Conservation (phyloP, 2,329 filamentous ascomycete species). For the Colletotrichum cereale region DNA sequence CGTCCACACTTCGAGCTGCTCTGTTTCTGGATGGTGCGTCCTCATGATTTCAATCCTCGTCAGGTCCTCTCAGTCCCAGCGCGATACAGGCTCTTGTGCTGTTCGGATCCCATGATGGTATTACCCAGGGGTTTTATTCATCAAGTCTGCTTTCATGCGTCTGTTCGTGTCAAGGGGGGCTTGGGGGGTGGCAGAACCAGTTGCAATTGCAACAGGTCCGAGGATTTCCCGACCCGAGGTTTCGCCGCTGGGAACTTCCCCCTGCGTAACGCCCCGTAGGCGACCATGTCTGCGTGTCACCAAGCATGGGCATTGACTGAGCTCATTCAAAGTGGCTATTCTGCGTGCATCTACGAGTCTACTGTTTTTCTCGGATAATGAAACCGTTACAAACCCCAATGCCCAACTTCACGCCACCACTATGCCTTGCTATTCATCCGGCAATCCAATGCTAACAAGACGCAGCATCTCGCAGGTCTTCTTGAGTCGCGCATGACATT, state of each 20-base stretch:
- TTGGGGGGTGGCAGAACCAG: too few relatives aligned
- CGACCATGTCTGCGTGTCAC: background rate
- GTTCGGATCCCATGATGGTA: background rate
- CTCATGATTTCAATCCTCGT: background rate
- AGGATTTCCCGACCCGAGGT: background rate
- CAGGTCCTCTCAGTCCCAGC: background rate
- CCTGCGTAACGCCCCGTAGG: background rate
- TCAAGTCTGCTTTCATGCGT: too few relatives aligned
- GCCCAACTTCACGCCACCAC: background rate
- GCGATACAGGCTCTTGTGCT: background rate
- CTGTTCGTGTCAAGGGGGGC: too few relatives aligned
- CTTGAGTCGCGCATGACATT: background rate
- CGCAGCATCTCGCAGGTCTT: too few relatives aligned
- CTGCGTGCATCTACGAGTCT: background rate
- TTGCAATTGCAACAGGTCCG: constrained; percentile 1
- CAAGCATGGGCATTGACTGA: background rate
- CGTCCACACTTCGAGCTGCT: too few relatives aligned
- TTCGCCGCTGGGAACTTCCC: background rate
- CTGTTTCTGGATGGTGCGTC: too few relatives aligned
- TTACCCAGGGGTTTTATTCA: too few relatives aligned
- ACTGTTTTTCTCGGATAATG: background rate
- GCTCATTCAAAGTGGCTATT: background rate
- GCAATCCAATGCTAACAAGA: too few relatives aligned
- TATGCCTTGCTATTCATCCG: too few relatives aligned
- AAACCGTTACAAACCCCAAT: background rate